Conservation (phyloP, 176 grass and related monocot genomes). For the Carex scoparia region DNA sequence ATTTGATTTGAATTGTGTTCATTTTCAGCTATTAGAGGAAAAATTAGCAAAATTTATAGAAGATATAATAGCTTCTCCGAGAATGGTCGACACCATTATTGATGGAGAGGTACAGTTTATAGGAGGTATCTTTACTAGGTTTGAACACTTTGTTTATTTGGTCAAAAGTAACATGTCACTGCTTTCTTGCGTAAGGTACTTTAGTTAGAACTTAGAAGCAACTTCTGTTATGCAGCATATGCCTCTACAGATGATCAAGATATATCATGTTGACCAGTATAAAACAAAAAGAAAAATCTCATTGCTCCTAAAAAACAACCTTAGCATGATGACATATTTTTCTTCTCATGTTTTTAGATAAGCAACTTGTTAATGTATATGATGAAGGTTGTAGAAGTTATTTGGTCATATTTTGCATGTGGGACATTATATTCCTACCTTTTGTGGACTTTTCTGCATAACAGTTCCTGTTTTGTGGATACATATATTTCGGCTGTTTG, state of each 20-base stretch:
- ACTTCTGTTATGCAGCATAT: background rate
- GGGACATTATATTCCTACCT: background rate
- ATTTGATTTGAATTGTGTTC: background rate
- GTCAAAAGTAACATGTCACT: background rate
- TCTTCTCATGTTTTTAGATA: background rate
- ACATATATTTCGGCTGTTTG: background rate
- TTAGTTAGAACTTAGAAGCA: background rate
- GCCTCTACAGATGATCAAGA: background rate
- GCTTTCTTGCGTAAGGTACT: background rate
- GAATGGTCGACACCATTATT: slow-evolving; percentile 55
- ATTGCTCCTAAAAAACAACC: background rate
- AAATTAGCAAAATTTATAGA: slow-evolving; percentile 65
- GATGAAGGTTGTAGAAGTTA: too few species aligned
- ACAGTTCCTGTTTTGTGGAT: background rate
- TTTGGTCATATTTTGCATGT: background rate
- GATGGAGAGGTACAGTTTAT: slow-evolving; percentile 50
- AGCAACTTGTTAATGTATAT: background rate
- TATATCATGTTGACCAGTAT: slow-evolving; percentile 1
- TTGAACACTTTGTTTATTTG: background rate
- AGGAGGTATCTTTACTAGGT: background rate
- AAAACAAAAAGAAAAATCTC: background rate
- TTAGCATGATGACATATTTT: background rate
- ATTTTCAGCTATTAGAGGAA: slow-evolving; percentile 48
- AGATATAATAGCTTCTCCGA: slow-evolving; percentile 58
- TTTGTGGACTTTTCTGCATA: background rate